Conservation (phyloP, 495 filamentous ascomycete genomes). For the Tuber umbilicatum region DNA sequence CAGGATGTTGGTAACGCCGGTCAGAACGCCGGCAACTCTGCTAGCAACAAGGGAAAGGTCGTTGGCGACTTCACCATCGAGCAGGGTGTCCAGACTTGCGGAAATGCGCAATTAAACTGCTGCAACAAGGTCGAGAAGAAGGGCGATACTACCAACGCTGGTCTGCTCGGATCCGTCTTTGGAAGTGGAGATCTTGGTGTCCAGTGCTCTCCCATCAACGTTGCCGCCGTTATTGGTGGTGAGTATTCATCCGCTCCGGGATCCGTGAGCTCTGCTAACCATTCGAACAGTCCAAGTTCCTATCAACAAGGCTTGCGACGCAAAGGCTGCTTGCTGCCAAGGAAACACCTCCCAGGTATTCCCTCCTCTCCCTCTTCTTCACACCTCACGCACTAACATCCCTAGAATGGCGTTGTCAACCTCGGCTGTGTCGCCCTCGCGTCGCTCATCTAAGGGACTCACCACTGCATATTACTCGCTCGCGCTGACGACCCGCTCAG, state of each 20-base stretch:
- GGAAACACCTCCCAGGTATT: slow-evolving; percentile 24
- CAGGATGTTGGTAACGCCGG: slow-evolving; percentile 26
- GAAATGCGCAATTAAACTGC: slow-evolving; percentile 28
- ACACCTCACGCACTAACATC: slow-evolving; percentile 4
- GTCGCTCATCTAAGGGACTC: slow-evolving; percentile 22
- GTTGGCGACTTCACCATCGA: slow-evolving; percentile 23
- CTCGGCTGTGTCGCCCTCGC: slow-evolving; percentile 29
- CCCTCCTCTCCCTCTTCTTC: background rate
- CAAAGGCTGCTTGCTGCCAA: slow-evolving; percentile 34
- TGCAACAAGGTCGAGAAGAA: slow-evolving; percentile 32
- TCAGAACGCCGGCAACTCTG: slow-evolving; percentile 18
- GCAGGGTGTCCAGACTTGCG: slow-evolving; percentile 18
- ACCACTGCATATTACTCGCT: background rate
- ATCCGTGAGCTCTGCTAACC: background rate
- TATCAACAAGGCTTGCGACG: slow-evolving; percentile 35
- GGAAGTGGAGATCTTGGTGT: slow-evolving; percentile 23
- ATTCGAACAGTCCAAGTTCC: slow-evolving; percentile 24
- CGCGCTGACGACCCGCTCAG: background rate
- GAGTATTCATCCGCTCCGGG: background rate
- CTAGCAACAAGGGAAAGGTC: slow-evolving; percentile 12
- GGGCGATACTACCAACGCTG: slow-evolving; percentile 23
- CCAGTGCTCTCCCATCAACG: slow-evolving; percentile 23
- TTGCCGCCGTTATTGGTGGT: slow-evolving; percentile 13
- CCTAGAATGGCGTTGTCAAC: slow-evolving; percentile 27
- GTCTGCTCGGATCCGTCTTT: slow-evolving; percentile 11